Evolutionary conservation across 768 basidiomycete genomes (phyloP).

Genomic region (Wakefieldia striispora): DNA sequence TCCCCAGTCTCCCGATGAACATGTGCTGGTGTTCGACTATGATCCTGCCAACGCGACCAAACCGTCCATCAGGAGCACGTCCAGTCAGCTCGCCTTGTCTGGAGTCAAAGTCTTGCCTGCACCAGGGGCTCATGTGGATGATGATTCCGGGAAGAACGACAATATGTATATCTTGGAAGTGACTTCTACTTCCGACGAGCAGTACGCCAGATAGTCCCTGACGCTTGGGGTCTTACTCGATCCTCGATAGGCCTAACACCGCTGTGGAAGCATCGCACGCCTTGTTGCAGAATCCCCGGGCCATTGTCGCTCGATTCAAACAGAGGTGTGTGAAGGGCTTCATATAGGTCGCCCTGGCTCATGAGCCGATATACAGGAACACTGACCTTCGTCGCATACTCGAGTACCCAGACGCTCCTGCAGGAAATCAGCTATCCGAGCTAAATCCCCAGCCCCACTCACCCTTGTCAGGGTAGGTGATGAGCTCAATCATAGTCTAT

Average conservation of each 20-base stretch:
- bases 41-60: conserved; percentile 41
- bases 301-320: conserved; percentile 61
- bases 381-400: conserved; percentile 54
- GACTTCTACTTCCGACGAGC: conserved; percentile 47
- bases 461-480: not conserved
- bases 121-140: conserved; percentile 63
- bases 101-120: conserved; percentile 69
- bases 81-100: conserved; percentile 46
- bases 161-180: conserved; percentile 80
- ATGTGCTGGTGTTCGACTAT: conserved; percentile 72
- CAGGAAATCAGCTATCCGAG: conserved; percentile 2
- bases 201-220: conserved; percentile 21
- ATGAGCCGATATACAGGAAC: conserved; percentile 39
- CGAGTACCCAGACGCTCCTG: conserved; percentile 41
- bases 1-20: conserved; percentile 59
- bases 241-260: conserved; percentile 4
- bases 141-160: conserved; percentile 48
- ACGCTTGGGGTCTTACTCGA: not conserved
- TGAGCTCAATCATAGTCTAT: not conserved
- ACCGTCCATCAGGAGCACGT: conserved; percentile 53
- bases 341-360: conserved; percentile 4
- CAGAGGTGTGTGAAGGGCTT: conserved; percentile 46
- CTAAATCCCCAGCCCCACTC: conserved; percentile 12
- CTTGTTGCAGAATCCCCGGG: conserved; percentile 40
- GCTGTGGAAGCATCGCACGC: conserved; percentile 30